Evolutionary conservation across 306 rosid species (phyloP), one percentile per base, ranked within the genome.

Genomic region (Quercus mongolica): DNA sequence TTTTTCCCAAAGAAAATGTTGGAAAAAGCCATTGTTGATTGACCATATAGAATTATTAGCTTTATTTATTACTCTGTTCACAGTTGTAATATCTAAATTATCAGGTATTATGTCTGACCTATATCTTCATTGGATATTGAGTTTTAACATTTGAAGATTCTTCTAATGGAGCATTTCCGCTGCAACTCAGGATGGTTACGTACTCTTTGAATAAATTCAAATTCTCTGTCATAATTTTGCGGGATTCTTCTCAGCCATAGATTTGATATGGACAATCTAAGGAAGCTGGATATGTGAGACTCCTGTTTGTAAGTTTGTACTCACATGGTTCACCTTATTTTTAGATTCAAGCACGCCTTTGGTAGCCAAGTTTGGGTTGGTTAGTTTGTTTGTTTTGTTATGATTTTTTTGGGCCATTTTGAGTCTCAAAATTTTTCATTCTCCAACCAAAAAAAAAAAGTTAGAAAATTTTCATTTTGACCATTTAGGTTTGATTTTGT

Each of bases 41-140:
- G 88, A 85, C 92, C 86, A 79, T 72, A 74, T 84, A 85, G 90
- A 86, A 85, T 83, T 85, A 68, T 82, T 88, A 89, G 91, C 82
- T 82, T 86, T 81, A 41, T 41, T 7, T 41, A 84, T 83, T 88
- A 1, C 17, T 86, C 55, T 75, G 52, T 68, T 51, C 68, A 69
- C 69, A 76, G 84, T 84, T 86, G 82, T 83, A 89, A 81, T 78
- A 88, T 86, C 78, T 65, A 69, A 82, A 61, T 80, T 67, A 80
- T 91, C 79, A 75, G 78, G 79, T 79, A 59, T 75, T 38, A 31
- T 77, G 62, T 75, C 79, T 83, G 80, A 28, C 81, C n/a, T 64
- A 46, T 70, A 41, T 78, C 83, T 84, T 82, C 55, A 80, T 78
- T 82, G 33, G 58, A 74, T 78, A 76, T 74, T 38, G 79, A 74